Conservation (phyloP, 1,284 basidiomycete species). For the Inonotus obliquus region DNA sequence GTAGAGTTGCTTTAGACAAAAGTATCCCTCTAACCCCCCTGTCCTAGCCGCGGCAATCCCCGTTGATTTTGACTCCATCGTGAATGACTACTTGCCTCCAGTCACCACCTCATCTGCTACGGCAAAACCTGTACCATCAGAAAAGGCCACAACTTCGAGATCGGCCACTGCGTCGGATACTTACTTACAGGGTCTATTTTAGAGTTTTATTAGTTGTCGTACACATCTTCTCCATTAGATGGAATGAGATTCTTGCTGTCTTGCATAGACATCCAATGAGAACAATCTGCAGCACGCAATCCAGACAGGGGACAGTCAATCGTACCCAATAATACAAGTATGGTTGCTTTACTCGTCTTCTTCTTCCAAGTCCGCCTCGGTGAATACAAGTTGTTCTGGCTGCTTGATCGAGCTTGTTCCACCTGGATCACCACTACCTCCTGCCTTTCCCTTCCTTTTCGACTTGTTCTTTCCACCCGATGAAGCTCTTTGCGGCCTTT, state of each 20-base stretch:
- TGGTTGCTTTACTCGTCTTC: constrained; percentile 9
- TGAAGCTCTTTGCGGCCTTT: constrained; percentile 20
- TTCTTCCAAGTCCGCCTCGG: constrained; percentile 32
- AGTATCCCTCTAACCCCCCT: background rate
- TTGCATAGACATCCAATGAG: background rate
- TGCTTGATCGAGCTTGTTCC: constrained; percentile 6
- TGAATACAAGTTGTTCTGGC: constrained; percentile 28
- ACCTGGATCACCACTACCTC: background rate
- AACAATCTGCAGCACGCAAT: no score
- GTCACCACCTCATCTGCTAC: constrained; percentile 20
- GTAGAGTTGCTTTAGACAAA: constrained; percentile 23
- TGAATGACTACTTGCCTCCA: constrained; percentile 60
- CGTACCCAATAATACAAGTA: background rate
- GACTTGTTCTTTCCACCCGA: constrained; percentile 20
- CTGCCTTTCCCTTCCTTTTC: constrained; percentile 20
- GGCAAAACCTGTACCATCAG: constrained; percentile 5
- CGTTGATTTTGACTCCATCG: constrained; percentile 62
- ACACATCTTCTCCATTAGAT: background rate
- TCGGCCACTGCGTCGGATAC: constrained; percentile 24
- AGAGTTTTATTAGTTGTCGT: constrained; percentile 4
- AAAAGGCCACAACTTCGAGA: constrained; percentile 20
- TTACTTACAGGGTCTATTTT: constrained; percentile 44
- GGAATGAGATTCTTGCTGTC: background rate
- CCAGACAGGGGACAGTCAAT: no score
- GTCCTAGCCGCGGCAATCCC: constrained; percentile 34